Evolutionary conservation across 2,329 filamentous ascomycete species (phyloP), one percentile per base, ranked within the genome.

Genomic region (Phyllosticta citriasiana): DNA sequence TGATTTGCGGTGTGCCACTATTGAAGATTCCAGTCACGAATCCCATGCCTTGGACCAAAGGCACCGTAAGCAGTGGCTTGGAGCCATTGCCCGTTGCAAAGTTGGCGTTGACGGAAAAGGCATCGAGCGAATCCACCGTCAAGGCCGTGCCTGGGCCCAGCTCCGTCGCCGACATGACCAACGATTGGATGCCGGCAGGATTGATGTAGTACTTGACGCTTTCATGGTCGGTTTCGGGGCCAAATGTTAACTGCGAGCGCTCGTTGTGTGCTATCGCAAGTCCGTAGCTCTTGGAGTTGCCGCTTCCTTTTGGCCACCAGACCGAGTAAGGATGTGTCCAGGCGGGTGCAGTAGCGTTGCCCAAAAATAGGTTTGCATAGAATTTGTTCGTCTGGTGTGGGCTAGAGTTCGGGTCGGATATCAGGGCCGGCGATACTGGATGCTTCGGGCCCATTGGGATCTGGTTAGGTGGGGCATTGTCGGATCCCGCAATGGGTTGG

Each of bases 31-130:
- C 91, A 3, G 92, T 97, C 22, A 96, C 80, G 67, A 91, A 94
- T 0, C 85, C 89, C 85, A 95, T 94, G 19, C 94, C 94, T 70
- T 97, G 93, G 0, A 96, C 85, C 8, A 96, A 71, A 0, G 92
- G 91, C 64, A 96, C 88, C 0, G 84, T 86, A 53, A 97, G 81
- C 0, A 84, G 76, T 1, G 87, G 82, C 0, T 77, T 71, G 6
- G 82, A 80, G 9, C 77, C 77, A 25, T 73, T 69, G 33, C 79
- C 77, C 3, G 82, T 79, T 57, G 79, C 82, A 33, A 97, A 77
- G 55, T 89, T 87, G 51, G 89, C 84, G 66, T 89, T 85, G 2
- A 79, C 81, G 0, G 83, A 85, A 69, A 86, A 85, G 6, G 78
- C 80, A 61, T 78, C 74, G 4, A 82, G 70, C 2, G 77, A 73